These are phyloP conservation scores for Solanum raphanifolium DNA, from an alignment of 257 asterid species.

Conservation along the genomic window DNA sequence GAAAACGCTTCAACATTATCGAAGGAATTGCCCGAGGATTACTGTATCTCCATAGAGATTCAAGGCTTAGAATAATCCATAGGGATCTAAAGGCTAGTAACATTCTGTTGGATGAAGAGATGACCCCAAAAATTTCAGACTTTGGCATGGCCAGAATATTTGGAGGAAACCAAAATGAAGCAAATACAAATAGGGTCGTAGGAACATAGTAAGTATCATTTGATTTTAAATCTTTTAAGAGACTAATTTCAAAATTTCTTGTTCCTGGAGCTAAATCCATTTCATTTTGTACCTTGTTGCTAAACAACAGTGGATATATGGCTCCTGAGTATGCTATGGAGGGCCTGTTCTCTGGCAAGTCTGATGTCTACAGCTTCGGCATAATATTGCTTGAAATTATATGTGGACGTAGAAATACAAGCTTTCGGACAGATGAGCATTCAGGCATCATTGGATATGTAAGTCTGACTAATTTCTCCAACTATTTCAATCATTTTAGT, in stretches of 20 bases:
- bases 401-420: constrained; percentile 45
- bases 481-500: not conserved
- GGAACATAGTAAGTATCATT: constrained; percentile 71
- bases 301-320: constrained; percentile 66
- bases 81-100: constrained; percentile 84
- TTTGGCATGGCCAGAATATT: constrained; percentile 93
- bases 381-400: constrained; percentile 70
- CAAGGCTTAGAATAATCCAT: constrained; percentile 78
- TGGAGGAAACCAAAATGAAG: constrained; percentile 76
- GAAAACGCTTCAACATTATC: constrained; percentile 45
- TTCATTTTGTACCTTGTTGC: not conserved
- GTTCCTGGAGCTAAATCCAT: not conserved
- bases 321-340: constrained; percentile 98
- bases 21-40: constrained; percentile 93
- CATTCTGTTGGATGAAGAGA: constrained; percentile 70
- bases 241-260: not conserved
- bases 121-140: constrained; percentile 92
- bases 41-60: constrained; percentile 81
- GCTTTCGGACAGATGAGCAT: constrained; percentile 42
- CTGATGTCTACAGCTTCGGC: constrained; percentile 90
- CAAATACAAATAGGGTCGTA: constrained; percentile 66
- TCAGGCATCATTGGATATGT: constrained; percentile 58
- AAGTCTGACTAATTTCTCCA: constrained; percentile 17
- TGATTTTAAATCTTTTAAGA: not conserved
- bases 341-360: constrained; percentile 75